Evolutionary conservation across 345 rosid species (phyloP).

Genomic region (Lepidium didymum): DNA sequence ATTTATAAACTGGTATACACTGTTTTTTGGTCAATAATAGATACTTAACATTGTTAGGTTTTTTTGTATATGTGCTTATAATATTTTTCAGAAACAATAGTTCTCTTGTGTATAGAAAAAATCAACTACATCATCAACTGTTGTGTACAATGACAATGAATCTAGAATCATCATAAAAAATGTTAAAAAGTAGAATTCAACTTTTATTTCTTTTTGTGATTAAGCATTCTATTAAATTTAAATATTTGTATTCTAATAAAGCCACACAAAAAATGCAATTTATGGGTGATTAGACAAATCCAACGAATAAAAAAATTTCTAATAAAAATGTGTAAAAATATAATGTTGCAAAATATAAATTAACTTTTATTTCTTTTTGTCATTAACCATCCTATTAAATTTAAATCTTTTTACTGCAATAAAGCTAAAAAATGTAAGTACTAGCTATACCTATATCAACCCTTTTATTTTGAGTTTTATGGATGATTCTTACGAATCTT

Average conservation of each 20-base stretch:
- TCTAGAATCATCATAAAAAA: background rate
- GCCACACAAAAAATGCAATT: too few species aligned
- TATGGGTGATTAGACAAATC: too few species aligned
- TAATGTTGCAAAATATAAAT: background rate
- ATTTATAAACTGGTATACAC: background rate
- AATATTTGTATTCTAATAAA: background rate
- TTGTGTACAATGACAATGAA: background rate
- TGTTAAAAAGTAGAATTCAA: background rate
- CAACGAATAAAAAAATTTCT: too few species aligned
- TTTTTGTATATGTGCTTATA: background rate
- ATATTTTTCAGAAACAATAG: background rate
- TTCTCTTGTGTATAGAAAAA: background rate
- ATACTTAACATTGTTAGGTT: background rate
- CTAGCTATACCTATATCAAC: too few species aligned
- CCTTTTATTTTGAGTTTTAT: too few species aligned
- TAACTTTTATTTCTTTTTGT: too few species aligned
- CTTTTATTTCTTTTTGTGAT: background rate
- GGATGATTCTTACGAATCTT: too few species aligned
- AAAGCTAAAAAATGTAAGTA: too few species aligned
- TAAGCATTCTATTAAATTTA: background rate
- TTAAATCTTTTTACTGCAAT: background rate
- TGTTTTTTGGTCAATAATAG: background rate
- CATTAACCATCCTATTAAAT: background rate
- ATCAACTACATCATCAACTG: background rate
- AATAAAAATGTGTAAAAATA: too few species aligned